A percentile compares a stretch with the other conserved stretches of the same genome.
Conservation (phyloP, 768 basidiomycete genomes). For the Lactifluus volemus region DNA sequence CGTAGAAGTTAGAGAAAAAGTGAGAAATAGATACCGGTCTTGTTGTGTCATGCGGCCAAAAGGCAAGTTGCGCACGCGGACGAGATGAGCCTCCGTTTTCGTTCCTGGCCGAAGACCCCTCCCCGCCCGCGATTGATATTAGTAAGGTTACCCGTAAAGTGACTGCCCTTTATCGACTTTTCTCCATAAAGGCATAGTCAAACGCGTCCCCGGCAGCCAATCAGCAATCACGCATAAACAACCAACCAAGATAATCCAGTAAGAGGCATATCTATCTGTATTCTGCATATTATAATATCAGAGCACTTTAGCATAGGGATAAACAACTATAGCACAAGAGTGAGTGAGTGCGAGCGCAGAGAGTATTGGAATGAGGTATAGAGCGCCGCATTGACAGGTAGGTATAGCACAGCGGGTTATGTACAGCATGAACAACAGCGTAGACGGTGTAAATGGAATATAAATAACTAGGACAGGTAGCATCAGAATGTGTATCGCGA, state of each 20-base stretch:
- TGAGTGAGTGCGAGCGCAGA: not conserved
- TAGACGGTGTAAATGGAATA: not conserved
- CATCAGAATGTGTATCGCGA: conserved; percentile 4
- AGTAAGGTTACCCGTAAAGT: not conserved
- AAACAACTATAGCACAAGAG: conserved; percentile 17
- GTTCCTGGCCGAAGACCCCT: not conserved
- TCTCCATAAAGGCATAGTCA: not conserved
- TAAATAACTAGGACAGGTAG: conserved; percentile 2
- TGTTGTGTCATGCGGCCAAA: too few species aligned
- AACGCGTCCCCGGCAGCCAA: not conserved
- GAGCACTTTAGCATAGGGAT: conserved; percentile 12
- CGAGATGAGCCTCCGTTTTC: not conserved
- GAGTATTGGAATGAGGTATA: conserved; percentile 9
- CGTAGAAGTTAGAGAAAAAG: too few species aligned
- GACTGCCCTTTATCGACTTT: not conserved
- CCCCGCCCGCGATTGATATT: not conserved
- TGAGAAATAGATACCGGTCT: too few species aligned
- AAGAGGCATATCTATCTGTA: conserved; percentile 6
- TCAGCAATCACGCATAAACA: not conserved
- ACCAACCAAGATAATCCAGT: not conserved
- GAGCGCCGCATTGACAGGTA: not conserved
- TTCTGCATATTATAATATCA: conserved; percentile 13
- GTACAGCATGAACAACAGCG: conserved; percentile 13
- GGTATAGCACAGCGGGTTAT: conserved; percentile 16
- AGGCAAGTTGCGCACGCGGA: not conserved